Evolutionary conservation across 202 grass and related monocot genomes (phyloP).

Genomic region (Brachypodium distachyon): DNA sequence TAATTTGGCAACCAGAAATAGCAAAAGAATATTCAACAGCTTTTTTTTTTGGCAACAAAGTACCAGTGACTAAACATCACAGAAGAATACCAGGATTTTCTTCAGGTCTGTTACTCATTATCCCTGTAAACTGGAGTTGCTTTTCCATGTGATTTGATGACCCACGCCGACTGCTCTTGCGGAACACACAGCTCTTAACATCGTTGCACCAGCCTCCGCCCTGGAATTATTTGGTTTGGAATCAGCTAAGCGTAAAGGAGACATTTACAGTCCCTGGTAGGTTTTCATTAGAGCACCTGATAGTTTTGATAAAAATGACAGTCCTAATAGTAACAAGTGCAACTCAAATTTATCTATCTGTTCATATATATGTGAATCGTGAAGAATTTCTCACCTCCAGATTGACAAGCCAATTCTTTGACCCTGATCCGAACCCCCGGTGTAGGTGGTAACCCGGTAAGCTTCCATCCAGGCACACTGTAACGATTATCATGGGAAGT

Average conservation of each 20-base stretch:
- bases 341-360: not conserved
- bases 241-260: not conserved
- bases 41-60: not conserved
- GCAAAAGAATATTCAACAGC: not conserved
- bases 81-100: constrained; percentile 79
- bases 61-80: not conserved
- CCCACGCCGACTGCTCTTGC: constrained; percentile 63
- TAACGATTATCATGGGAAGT: not conserved
- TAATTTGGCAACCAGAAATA: not conserved
- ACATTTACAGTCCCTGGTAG: not conserved
- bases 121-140: constrained; percentile 77
- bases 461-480: constrained; percentile 90
- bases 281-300: too few species aligned
- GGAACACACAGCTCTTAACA: constrained; percentile 46
- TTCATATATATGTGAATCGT: not conserved
- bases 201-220: constrained; percentile 86
- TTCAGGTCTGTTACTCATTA: constrained; percentile 64
- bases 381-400: constrained; percentile 45
- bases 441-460: constrained; percentile 82
- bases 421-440: constrained; percentile 66
- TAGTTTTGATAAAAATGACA: too few species aligned
- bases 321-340: not conserved
- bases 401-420: constrained; percentile 76
- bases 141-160: constrained; percentile 72
- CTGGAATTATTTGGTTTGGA: constrained; percentile 24